Conservation (phyloP, 2,329 filamentous ascomycete species). For the Venturia oleaginea region DNA sequence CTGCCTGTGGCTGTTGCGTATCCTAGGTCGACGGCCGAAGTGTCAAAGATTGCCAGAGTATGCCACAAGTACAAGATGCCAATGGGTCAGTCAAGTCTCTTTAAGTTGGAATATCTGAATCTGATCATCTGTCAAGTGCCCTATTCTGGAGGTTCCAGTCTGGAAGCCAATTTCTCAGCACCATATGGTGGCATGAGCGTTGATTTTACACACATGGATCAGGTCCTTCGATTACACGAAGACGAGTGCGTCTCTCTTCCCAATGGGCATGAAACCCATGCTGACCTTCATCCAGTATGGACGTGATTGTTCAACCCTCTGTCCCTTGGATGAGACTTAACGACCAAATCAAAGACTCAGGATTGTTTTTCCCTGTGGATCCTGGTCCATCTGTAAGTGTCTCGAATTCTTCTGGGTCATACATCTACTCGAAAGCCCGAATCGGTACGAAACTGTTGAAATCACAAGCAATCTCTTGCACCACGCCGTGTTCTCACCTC, state of each 20-base stretch:
- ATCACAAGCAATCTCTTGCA: too few relatives aligned
- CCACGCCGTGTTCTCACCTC: too few relatives aligned
- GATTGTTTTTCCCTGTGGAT: constrained; percentile 86
- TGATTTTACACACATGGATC: constrained; percentile 82
- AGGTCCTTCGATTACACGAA: constrained; percentile 68
- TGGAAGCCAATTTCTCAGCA: constrained; percentile 86
- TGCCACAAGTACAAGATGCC: constrained; percentile 74
- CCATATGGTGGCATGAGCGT: constrained; percentile 81
- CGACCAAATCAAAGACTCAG: constrained; percentile 59
- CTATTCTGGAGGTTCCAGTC: constrained; percentile 65
- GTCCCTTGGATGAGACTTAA: constrained; percentile 92
- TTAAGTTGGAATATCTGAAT: not conserved
- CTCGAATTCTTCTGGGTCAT: not conserved
- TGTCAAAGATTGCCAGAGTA: constrained; percentile 55
- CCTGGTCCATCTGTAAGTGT: constrained; percentile 52
- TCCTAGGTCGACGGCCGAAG: constrained; percentile 55
- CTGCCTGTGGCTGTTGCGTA: constrained; percentile 58
- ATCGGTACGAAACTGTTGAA: too few relatives aligned
- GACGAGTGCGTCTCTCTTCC: constrained; percentile 30
- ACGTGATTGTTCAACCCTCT: constrained; percentile 82
- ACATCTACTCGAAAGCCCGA: constrained; percentile 30
- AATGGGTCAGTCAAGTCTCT: constrained; percentile 39
- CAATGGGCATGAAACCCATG: not conserved
- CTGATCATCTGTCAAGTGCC: constrained; percentile 36
- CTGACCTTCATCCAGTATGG: constrained; percentile 45